Percentiles rank a stretch among this genome's conserved stretches.
Evolutionary conservation across 2,329 filamentous ascomycete genomes (phyloP).

Genomic region (Pyrenophora seminiperda): DNA sequence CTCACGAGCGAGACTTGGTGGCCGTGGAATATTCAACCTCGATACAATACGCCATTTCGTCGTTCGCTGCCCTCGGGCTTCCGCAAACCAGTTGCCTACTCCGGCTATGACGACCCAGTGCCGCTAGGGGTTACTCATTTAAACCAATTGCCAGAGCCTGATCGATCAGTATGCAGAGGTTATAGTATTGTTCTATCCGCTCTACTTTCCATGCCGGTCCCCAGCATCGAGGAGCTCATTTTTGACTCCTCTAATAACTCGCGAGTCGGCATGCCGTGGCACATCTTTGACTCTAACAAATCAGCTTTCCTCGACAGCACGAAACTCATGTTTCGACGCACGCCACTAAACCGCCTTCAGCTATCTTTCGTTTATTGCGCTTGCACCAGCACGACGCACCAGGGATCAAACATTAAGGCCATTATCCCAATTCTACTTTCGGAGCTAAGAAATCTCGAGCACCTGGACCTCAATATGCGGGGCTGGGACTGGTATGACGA

Average conservation of each 20-base stretch:
- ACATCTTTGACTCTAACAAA: slow-evolving; percentile 5
- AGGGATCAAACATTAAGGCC: background rate
- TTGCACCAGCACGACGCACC: background rate
- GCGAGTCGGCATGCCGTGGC: slow-evolving; percentile 6
- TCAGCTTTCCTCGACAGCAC: slow-evolving; percentile 16
- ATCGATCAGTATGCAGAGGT: slow-evolving; percentile 36
- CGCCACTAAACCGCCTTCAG: slow-evolving; percentile 14
- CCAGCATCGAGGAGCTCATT: slow-evolving; percentile 44
- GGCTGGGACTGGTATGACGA: background rate
- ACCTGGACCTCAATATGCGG: slow-evolving; percentile 16
- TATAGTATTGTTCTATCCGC: slow-evolving; percentile 36
- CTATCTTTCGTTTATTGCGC: slow-evolving; percentile 7
- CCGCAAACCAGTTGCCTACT: slow-evolving; percentile 47
- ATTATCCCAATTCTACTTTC: slow-evolving; percentile 3
- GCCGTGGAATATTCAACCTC: slow-evolving; percentile 38
- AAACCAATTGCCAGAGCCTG: background rate
- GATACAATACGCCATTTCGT: slow-evolving; percentile 53
- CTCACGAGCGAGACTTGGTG: slow-evolving; percentile 52
- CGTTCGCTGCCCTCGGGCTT: slow-evolving; percentile 50
- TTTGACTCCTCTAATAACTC: slow-evolving; percentile 36
- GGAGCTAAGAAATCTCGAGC: slow-evolving; percentile 12
- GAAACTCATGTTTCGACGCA: slow-evolving; percentile 7
- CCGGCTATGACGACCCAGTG: slow-evolving; percentile 25
- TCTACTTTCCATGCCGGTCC: slow-evolving; percentile 28
- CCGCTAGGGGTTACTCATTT: background rate